These are phyloP conservation scores for Globisporangium ultimum DNA, from an alignment of 352 stramenopile species.

Conservation along the genomic window DNA sequence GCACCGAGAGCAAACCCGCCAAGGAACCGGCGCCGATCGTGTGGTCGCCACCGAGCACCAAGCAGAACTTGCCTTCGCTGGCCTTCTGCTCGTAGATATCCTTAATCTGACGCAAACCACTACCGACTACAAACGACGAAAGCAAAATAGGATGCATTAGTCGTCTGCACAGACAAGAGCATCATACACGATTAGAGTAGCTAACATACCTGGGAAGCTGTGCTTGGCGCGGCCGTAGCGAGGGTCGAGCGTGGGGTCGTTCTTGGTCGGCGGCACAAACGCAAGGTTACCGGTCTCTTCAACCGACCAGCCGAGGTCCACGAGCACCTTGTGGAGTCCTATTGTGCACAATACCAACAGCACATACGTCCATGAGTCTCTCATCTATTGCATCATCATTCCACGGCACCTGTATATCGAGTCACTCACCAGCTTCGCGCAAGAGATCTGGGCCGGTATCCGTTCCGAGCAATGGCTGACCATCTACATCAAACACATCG, in stretches of 20 bases:
- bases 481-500: constrained; percentile 36
- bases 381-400: neutral
- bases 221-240: constrained; percentile 73
- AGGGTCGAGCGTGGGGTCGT: constrained; percentile 64
- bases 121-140: constrained; percentile 60
- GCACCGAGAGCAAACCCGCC: constrained; percentile 86
- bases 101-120: constrained; percentile 75
- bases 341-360: constrained; percentile 1
- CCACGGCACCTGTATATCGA: neutral
- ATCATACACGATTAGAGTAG: neutral
- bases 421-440: constrained; percentile 44
- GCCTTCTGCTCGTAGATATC: constrained; percentile 85
- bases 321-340: constrained; percentile 74
- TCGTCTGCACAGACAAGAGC: too few species aligned
- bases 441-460: constrained; percentile 73
- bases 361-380: neutral
- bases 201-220: constrained; percentile 51
- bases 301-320: constrained; percentile 80
- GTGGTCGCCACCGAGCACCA: constrained; percentile 96
- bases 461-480: constrained; percentile 76
- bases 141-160: neutral
- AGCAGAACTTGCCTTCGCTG: constrained; percentile 90
- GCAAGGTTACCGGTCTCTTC: constrained; percentile 83
- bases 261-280: constrained; percentile 45
- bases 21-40: constrained; percentile 93